Evolutionary conservation across 1,139 yeast genomes (phyloP).

Genomic region (Kluyveromyces sp.): DNA sequence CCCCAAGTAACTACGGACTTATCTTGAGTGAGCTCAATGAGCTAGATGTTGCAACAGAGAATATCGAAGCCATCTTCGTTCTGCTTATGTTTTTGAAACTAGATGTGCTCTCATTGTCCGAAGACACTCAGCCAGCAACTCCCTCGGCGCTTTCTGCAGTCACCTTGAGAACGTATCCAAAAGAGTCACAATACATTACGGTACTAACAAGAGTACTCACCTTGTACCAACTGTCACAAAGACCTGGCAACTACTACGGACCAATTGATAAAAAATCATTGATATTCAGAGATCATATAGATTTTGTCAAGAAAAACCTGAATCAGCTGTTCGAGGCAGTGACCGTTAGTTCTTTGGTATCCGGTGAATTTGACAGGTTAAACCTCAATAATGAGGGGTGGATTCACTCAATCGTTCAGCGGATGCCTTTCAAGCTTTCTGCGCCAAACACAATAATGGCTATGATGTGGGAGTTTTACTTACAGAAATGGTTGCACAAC

Average conservation of each 20-base stretch:
- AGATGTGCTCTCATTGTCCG: conserved; percentile 35
- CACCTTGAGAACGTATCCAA: conserved; percentile 30
- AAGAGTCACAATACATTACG: conserved; percentile 36
- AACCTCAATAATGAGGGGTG: conserved; percentile 42
- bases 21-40: conserved; percentile 36
- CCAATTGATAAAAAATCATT: conserved; percentile 61
- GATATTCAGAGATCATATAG: conserved; percentile 60
- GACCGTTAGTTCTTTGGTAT: conserved; percentile 46
- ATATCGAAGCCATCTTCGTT: conserved; percentile 37
- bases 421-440: conserved; percentile 49
- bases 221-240: conserved; percentile 46
- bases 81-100: conserved; percentile 42
- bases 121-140: conserved; percentile 28
- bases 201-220: conserved; percentile 55
- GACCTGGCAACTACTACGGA: conserved; percentile 57
- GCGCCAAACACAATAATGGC: conserved; percentile 32
- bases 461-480: conserved; percentile 31
- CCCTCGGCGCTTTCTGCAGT: conserved; percentile 29
- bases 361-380: conserved; percentile 43
- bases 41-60: conserved; percentile 31
- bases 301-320: conserved; percentile 45
- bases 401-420: conserved; percentile 44
- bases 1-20: conserved; percentile 52
- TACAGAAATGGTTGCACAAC: conserved; percentile 30
- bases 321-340: conserved; percentile 52